Evolutionary conservation across 1,284 basidiomycete species (phyloP), one percentile per base, ranked within the genome.

Genomic region (Neotropicomus parvogracilis): DNA sequence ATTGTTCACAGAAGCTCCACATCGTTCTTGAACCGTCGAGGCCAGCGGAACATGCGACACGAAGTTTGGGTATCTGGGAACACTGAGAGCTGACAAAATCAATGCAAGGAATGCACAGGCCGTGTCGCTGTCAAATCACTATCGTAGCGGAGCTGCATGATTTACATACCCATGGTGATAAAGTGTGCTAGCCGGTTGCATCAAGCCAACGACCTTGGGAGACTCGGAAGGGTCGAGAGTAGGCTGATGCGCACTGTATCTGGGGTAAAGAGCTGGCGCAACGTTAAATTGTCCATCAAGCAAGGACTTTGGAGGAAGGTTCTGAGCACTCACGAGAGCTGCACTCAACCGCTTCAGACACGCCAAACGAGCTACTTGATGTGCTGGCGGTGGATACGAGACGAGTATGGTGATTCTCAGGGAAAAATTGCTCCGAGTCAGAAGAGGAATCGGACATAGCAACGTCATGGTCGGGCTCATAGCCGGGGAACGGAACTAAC

Each of bases 1-100:
- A 91, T 72, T 88, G 77, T 74, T 89, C 85, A 67, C 88, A 91
- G 65, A 85, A 83, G 57, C 82, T 85, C 87, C 87, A 91, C 83
- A 91, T 90, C 24, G 86, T 83, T 57, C 83, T 73, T 63, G 75
- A 74, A 54, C 82, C 83, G 50, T 78, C 77, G 49, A 74, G 64
- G 46, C 80, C 77, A 21, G 80, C 65, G 38, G 81, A 77, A 54
- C 83, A 85, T 33, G 83, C 81, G 47, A 85, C 71, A 54, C 80
- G 79, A 54, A 85, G 75, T 64, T 84, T 89, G 13, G 88, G 88
- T 53, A 91, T 87, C 67, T 88, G 85, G 28, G 79, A 81, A 60
- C 88, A 91, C 46, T 74, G 75, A 48, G 79, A 72, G 42, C 83
- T 87, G 60, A 50, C 33, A 26, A 48, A 40, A 48, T 46, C 19